Evolutionary conservation across 805 yeast genomes (phyloP), one percentile per base, ranked within the genome.

Genomic region (Metahyphopichia silvanorum): DNA sequence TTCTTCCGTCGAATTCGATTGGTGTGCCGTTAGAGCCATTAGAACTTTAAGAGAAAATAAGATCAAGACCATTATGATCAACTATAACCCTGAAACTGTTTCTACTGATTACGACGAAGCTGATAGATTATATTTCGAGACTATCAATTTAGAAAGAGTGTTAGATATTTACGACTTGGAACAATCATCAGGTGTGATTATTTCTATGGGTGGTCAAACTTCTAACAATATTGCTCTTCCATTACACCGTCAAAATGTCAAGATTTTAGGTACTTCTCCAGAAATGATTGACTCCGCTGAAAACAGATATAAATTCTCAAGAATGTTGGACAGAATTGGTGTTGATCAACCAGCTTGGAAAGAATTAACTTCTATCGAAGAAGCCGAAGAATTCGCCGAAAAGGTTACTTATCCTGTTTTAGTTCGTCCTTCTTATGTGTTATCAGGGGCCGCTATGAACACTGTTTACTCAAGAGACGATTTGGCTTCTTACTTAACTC

Each of bases 311-410:
- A 91, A 93, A 70, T 91, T 91, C 71, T 87, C 96, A 27, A 86
- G 96, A 66, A 88, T 91, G 94, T 75, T 91, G 67, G 98, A 91
- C 64, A 78, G 77, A 47, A 91, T 91, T 53, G 96, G 95, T 35
- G 97, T 91, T 43, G 98, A 91, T 66, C 98, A 91, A 68, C 98
- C 98, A 27, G 96, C 96, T 23, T 91, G 98, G 98, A 91, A 89
- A 63, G 98, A 91, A 64, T 76, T 91, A 51, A 88, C 98, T 22
- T 86, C 96, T 16, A 73, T 87, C 37, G 86, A 74, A 24, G 98
- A 91, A 63, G 98, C 98, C 39, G 94, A 86, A 59, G 79, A 68
- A 27, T 91, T 91, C 57, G 97, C 98, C 37, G 83, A 86, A 30
- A 80, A 77, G 55, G 98, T 87, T 34, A 74, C 87, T 21, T 91